Base-by-base conservation (phyloP, 2,329 filamentous ascomycete genomes). In the Aspergillus sp. region DNA sequence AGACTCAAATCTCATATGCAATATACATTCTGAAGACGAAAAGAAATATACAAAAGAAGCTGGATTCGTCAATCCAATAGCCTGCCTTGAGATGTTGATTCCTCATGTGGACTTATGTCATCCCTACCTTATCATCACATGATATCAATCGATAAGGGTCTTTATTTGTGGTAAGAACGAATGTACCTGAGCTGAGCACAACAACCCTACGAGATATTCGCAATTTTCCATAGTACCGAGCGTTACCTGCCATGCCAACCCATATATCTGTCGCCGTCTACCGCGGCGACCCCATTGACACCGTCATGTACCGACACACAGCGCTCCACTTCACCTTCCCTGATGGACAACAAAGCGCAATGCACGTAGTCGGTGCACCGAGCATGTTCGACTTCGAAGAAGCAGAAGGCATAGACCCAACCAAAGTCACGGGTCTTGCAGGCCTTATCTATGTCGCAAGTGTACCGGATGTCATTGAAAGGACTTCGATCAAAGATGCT, bases 241-340 rank as follows among this genome's bases (percentile, higher is more conserved):
- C 9, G 25, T 10, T 12, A 30, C 25, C 12, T 30, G 25, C 27
- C 22, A 48, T 48, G 46, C 41, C 46, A 15, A 48, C 46, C 15
- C 30, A 43, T 9, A 17, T 38, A 22, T 43, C 10, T 13, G 39
- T 48, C 44, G 39, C 43, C 25, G 41, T 48, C 23, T 48, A 13
- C n/a, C 15, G n/a, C 5, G 41, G 46, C 41, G 39, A 37, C 5
- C 46, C 46, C 6, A 10, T 44, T 7, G 46, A 48, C 20, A 44
- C 22, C 27, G 37, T 27, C 27, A 37, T 43, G 25, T 48, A 44
- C 25, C 41, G 46, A 15, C 46, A 48, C 30, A 48, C 46, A 13
- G 46, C 46, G 25, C 33, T 48, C 1, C 44, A 43, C 23, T 48
- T 48, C 22, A 22, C 43, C 12, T 48, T 43, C 13, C 12, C 46